These are phyloP conservation scores for Phialophora macrospora DNA, from an alignment of 2,329 filamentous ascomycete genomes.

Conservation along the genomic window DNA sequence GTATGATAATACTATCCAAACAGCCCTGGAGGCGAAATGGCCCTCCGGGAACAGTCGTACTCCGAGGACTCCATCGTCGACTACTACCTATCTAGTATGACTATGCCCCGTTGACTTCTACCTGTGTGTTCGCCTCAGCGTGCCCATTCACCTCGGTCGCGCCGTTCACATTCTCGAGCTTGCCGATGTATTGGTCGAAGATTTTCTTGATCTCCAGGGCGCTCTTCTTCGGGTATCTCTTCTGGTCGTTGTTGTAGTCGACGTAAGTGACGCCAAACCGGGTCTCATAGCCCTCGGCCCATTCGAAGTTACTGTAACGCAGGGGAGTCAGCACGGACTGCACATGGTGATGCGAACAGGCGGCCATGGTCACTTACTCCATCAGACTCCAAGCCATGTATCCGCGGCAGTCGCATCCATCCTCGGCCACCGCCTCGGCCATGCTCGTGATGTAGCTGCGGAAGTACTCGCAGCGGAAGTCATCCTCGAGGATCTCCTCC, in stretches of 20 bases:
- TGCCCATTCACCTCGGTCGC: neutral
- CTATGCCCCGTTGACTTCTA: neutral
- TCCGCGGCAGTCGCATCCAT: constrained; percentile 77
- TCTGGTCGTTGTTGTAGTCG: constrained; percentile 79
- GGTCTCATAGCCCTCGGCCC: constrained; percentile 89
- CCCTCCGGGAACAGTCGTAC: neutral
- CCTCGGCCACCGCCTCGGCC: constrained; percentile 70
- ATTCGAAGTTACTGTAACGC: constrained; percentile 73
- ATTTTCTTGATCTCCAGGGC: constrained; percentile 71
- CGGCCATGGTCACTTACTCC: constrained; percentile 60
- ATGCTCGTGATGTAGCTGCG: constrained; percentile 75
- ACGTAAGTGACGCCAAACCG: constrained; percentile 84
- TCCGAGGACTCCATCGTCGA: neutral
- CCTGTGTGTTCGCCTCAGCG: neutral
- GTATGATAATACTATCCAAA: neutral
- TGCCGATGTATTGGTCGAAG: constrained; percentile 72
- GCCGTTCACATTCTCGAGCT: constrained; percentile 47
- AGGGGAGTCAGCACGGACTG: constrained; percentile 9
- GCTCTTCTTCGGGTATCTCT: constrained; percentile 82
- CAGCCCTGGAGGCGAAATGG: neutral
- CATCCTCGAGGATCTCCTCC: constrained; percentile 72
- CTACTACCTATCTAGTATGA: neutral
- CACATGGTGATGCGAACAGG: neutral
- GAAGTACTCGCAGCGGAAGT: constrained; percentile 82
- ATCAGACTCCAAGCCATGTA: constrained; percentile 89